Evolutionary conservation across 2,329 filamentous ascomycete genomes (phyloP).

Genomic region (Ceratocystiopsis minuta): DNA sequence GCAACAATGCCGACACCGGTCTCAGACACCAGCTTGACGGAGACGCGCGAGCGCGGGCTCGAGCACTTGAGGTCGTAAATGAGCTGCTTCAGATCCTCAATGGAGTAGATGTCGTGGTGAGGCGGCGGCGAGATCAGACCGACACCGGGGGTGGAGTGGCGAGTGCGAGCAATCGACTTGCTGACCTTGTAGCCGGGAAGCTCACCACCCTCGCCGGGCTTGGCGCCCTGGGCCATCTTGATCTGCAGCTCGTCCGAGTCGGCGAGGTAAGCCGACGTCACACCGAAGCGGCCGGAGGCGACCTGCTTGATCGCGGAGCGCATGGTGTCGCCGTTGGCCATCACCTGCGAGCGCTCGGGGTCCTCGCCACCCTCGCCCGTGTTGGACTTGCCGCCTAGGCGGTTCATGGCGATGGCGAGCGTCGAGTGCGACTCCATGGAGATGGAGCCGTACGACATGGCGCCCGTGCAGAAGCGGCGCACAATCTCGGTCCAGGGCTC

Average conservation of each 20-base stretch:
- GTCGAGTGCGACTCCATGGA: conserved; percentile 98
- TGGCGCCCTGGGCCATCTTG: conserved; percentile 98
- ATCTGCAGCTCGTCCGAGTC: conserved; percentile 95
- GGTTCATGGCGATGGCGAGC: conserved; percentile 89
- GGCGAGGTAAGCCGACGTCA: conserved; percentile 84
- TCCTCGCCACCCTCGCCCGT: conserved; percentile 96
- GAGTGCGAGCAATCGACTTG: conserved; percentile 79
- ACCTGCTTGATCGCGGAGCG: conserved; percentile 96
- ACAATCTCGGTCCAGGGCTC: conserved; percentile 98
- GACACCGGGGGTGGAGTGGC: conserved; percentile 90
- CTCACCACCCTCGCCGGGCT: conserved; percentile 94
- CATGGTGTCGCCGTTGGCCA: conserved; percentile 92
- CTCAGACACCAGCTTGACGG: conserved; percentile 94
- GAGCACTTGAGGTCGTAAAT: conserved; percentile 97
- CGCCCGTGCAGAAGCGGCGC: conserved; percentile 86
- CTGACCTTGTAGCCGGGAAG: conserved; percentile 94
- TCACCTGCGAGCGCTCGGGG: conserved; percentile 66
- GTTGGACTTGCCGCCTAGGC: conserved; percentile 90
- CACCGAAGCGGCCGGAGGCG: conserved; percentile 87
- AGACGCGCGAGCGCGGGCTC: conserved; percentile 78
- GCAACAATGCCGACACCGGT: conserved; percentile 95
- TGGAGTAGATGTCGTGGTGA: conserved; percentile 97
- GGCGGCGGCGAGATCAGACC: conserved; percentile 90
- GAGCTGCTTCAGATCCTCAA: conserved; percentile 92
- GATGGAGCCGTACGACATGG: conserved; percentile 97